Base-by-base conservation (phyloP, 768 basidiomycete genomes). In the Boletus fagicola region DNA sequence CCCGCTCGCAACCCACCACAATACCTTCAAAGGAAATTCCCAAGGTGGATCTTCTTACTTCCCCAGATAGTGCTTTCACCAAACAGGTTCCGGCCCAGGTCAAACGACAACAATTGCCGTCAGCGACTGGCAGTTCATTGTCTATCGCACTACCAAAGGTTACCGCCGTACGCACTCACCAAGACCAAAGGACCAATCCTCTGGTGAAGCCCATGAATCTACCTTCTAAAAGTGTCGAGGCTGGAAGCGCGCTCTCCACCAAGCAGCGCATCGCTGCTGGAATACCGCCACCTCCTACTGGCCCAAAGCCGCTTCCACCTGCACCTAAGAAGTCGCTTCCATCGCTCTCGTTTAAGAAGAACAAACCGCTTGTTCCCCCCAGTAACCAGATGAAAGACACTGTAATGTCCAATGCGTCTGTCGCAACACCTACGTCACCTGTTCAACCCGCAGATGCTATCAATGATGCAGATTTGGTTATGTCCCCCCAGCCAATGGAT, bases 201-300 rank as follows among this genome's bases (percentile, higher is more conserved):
- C 56, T 72, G 28, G 74, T 76, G 3, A 74, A 75, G 53, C 16
- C 70, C 10, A 64, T 74, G 36, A 51, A 46, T 51, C 38, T 72
- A 35, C 56, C 70, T 1, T 46, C 68, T 33, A 24, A 55, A 31
- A 69, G 59, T 22, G 60, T 68, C 30, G 70, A 61, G 42, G 62
- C 61, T 44, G 70, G 69, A 35, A 77, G 74, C 56, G 74, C 75
- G 11, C 74, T 84, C 30, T 72, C 76, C 36, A 84, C 81, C 2
- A 84, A 84, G 63, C 78, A 81, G 51, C 75, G 80, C 7, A 63
- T 84, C 6, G 72, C 75, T 26, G 74, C 76, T 43, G 73, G 71
- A 11, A 77, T 79, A 15, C 65, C 76, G 24, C 71, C 66, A 10
- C 75, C 73, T 22, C 61, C 45, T 24, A 49, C 67, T 13, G 60